Conservation (phyloP, 2,329 filamentous ascomycete species). For the Thelonectria rubi region DNA sequence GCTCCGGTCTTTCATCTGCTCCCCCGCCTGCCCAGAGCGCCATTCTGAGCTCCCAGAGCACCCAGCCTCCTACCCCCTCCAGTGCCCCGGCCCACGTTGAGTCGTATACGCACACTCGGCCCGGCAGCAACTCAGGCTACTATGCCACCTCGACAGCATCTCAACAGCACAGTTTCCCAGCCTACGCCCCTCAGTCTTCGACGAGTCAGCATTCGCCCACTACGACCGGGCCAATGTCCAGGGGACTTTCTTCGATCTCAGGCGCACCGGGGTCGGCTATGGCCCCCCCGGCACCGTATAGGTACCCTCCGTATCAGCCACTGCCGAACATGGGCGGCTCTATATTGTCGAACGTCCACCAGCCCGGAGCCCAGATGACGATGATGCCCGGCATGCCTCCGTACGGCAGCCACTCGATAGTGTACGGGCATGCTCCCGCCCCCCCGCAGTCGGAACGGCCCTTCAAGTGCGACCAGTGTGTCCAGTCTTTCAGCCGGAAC, state of each 20-base stretch:
- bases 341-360: conserved; percentile 81
- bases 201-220: conserved; percentile 58
- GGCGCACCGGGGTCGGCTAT: conserved; percentile 42
- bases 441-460: conserved; percentile 75
- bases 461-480: conserved; percentile 93
- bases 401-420: conserved; percentile 64
- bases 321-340: conserved; percentile 71
- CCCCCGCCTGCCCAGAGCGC: conserved; percentile 42
- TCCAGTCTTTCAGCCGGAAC: conserved; percentile 94
- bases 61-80: conserved; percentile 61
- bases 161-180: conserved; percentile 56
- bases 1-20: conserved; percentile 39
- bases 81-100: conserved; percentile 66
- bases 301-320: conserved; percentile 57
- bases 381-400: conserved; percentile 70
- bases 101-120: conserved; percentile 59
- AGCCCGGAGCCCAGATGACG: conserved; percentile 75
- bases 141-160: conserved; percentile 63
- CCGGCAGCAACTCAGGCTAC: conserved; percentile 68
- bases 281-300: conserved; percentile 62
- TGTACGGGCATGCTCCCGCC: conserved; percentile 67
- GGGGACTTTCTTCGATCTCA: conserved; percentile 50
- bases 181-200: conserved; percentile 52
- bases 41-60: conserved; percentile 43
- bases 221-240: conserved; percentile 49